Conservation (phyloP, 2,329 filamentous ascomycete genomes). For the Neopestalotiopsis sp. region DNA sequence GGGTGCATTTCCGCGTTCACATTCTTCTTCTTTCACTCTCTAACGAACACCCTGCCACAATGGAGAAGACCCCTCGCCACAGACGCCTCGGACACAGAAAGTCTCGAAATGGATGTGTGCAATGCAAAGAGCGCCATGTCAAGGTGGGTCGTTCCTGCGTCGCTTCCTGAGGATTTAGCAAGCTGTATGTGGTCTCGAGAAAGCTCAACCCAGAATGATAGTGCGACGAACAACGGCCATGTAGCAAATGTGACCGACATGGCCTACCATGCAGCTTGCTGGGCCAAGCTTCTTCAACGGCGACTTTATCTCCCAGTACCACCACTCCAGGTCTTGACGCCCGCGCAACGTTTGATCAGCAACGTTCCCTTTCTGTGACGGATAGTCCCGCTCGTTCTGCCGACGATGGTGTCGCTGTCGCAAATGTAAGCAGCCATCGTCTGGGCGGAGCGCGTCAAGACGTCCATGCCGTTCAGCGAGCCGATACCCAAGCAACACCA, state of each 20-base stretch:
- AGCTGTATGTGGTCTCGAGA: neutral
- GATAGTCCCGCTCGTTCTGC: neutral
- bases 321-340: neutral
- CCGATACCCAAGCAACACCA: neutral
- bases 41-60: neutral
- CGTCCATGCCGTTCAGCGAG: neutral
- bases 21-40: neutral
- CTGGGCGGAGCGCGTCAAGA: neutral
- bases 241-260: constrained; percentile 18
- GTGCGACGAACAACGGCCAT: constrained; percentile 18
- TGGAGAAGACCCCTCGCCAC: neutral
- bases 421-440: neutral
- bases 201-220: neutral
- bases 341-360: neutral
- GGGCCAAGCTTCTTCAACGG: neutral
- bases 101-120: constrained; percentile 14
- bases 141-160: constrained; percentile 5
- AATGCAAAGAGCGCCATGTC: constrained; percentile 17
- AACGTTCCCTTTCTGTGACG: neutral
- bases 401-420: no score
- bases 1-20: neutral
- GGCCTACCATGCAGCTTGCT: constrained; percentile 8
- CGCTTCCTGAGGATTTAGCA: neutral
- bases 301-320: neutral
- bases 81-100: constrained; percentile 17